Evolutionary conservation across 139 green algal genomes (phyloP).

Genomic region (Auxenochlorella pyrenoidosa): DNA sequence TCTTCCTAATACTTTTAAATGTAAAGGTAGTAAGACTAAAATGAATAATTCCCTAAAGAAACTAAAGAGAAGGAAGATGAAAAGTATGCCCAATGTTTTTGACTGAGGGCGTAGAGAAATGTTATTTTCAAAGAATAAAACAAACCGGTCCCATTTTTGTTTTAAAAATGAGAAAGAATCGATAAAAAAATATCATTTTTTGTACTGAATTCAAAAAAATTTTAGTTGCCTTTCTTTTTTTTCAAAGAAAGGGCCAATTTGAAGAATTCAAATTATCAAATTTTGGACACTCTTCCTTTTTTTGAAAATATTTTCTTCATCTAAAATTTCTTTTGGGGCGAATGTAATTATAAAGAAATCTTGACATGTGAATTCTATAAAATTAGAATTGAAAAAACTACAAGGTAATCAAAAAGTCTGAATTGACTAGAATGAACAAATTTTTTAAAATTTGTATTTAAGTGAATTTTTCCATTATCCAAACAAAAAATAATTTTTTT

Average conservation of each 20-base stretch:
- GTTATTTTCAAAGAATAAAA: too few species aligned
- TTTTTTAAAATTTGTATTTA: constrained; percentile 28
- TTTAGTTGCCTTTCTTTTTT: too few species aligned
- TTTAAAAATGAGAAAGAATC: too few species aligned
- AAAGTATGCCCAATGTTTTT: too few species aligned
- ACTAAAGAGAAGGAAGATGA: too few species aligned
- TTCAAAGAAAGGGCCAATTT: too few species aligned
- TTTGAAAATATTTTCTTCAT: constrained; percentile 31
- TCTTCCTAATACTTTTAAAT: constrained; percentile 12
- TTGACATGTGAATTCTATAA: constrained; percentile 1
- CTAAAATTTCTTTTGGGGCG: constrained; percentile 8
- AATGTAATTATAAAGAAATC: not conserved
- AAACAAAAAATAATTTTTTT: constrained; percentile 30
- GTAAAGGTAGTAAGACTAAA: constrained; percentile 14
- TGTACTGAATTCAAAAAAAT: too few species aligned
- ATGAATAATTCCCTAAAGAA: not conserved
- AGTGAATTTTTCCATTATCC: constrained; percentile 12
- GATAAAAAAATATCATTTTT: constrained; percentile 1
- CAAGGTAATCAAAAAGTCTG: constrained; percentile 52
- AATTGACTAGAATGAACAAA: constrained; percentile 32
- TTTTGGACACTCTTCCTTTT: too few species aligned
- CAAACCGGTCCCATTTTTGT: too few species aligned
- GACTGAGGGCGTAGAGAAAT: too few species aligned
- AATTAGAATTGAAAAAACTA: constrained; percentile 16
- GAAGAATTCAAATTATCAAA: too few species aligned